A percentile compares a stretch with the other conserved stretches of the same genome.
These are phyloP conservation scores for Magnaporthiopsis rhizophila DNA, from an alignment of 2,329 filamentous ascomycete genomes.

Conservation along the genomic window DNA sequence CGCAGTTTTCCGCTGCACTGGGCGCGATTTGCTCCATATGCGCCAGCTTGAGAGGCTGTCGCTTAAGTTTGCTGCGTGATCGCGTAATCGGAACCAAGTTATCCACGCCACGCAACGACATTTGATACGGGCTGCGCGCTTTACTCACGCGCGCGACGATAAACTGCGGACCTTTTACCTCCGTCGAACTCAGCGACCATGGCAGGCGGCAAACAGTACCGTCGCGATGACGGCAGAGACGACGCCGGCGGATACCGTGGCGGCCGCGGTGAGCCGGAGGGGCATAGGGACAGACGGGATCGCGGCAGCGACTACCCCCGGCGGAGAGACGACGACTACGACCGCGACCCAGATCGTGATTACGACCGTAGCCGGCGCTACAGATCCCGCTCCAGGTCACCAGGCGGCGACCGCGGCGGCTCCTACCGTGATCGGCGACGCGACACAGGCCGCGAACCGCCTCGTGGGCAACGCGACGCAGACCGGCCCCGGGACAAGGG, in stretches of 20 bases:
- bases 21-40: background rate
- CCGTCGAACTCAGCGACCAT: background rate
- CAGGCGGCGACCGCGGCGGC: background rate
- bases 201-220: conserved; percentile 10
- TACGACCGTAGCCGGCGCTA: conserved; percentile 9
- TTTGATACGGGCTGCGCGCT: background rate
- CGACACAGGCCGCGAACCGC: conserved; percentile 3
- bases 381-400: conserved; percentile 11
- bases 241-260: conserved; percentile 1
- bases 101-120: background rate
- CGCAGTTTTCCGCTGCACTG: background rate
- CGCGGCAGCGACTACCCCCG: conserved; percentile 5
- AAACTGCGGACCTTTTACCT: background rate
- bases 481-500: background rate
- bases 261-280: conserved; percentile 2
- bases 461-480: conserved; percentile 1
- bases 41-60: background rate
- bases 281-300: conserved; percentile 4
- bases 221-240: conserved; percentile 12
- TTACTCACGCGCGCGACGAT: background rate
- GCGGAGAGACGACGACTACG: conserved; percentile 9
- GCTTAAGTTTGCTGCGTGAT: background rate
- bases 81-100: background rate
- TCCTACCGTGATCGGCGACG: conserved; percentile 1
- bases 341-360: conserved; percentile 1